Evolutionary conservation across 768 basidiomycete genomes (phyloP).

Genomic region (Candolleomyces aberdarensis): DNA sequence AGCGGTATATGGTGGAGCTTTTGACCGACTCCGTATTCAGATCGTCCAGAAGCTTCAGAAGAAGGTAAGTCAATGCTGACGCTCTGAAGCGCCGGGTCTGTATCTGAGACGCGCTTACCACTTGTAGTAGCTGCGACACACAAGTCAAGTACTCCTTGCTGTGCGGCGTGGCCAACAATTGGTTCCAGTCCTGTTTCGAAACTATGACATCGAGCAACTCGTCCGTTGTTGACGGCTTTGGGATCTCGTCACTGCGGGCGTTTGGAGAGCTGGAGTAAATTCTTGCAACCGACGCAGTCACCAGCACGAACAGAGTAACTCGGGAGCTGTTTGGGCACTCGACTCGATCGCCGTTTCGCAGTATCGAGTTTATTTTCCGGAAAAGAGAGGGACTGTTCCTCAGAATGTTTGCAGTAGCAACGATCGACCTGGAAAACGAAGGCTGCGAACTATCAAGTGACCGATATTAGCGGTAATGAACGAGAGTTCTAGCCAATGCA

Average conservation of each 20-base stretch:
- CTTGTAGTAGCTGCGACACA: slow-evolving; percentile 17
- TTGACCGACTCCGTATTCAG: background rate
- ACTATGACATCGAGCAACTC: background rate
- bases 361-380: slow-evolving; percentile 10
- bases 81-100: background rate
- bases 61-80: background rate
- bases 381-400: slow-evolving; percentile 8
- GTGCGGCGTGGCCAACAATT: slow-evolving; percentile 3
- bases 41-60: background rate
- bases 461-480: background rate
- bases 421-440: background rate
- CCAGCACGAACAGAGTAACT: slow-evolving; percentile 13
- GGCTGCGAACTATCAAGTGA: background rate
- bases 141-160: slow-evolving; percentile 11
- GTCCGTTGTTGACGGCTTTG: background rate
- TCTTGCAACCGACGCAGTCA: background rate
- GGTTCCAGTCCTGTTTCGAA: background rate
- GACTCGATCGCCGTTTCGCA: slow-evolving; percentile 8
- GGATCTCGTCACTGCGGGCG: background rate
- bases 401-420: slow-evolving; percentile 10
- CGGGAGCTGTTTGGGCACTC: slow-evolving; percentile 10
- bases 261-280: slow-evolving; percentile 8
- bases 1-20: slow-evolving; percentile 11
- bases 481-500: too few species aligned
- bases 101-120: slow-evolving; percentile 5